Evolutionary conservation across 1,284 basidiomycete genomes (phyloP).

Genomic region (Pseudozyma hubeiensis): DNA sequence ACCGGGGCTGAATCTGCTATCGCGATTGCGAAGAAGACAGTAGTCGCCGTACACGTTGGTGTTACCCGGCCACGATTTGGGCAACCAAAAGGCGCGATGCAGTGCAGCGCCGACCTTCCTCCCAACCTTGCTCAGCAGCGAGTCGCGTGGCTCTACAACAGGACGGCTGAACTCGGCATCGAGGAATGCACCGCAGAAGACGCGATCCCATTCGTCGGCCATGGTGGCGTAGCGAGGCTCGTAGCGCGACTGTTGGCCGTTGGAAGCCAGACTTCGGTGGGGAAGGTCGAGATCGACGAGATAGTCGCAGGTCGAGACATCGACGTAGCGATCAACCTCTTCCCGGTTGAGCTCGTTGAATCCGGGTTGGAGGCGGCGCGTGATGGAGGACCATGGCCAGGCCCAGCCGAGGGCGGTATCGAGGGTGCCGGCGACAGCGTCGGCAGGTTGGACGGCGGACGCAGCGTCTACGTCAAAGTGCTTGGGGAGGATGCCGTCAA

Average conservation of each 20-base stretch:
- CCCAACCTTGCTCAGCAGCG: constrained; percentile 1
- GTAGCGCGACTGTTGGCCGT: constrained; percentile 11
- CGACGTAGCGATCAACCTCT: constrained; percentile 82
- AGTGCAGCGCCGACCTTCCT: constrained; percentile 29
- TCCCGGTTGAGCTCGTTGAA: constrained; percentile 91
- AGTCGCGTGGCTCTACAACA: constrained; percentile 17
- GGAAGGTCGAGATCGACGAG: constrained; percentile 60
- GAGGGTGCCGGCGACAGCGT: constrained; percentile 12
- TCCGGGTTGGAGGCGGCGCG: constrained; percentile 75
- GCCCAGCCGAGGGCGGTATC: constrained; percentile 70
- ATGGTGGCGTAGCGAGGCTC: constrained; percentile 52
- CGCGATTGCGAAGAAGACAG: constrained; percentile 49
- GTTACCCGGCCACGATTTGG: constrained; percentile 41
- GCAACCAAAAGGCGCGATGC: constrained; percentile 59
- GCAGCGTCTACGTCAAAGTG: constrained; percentile 73
- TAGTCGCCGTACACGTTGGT: constrained; percentile 57
- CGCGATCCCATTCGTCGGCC: constrained; percentile 43
- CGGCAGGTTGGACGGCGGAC: constrained; percentile 10
- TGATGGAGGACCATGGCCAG: constrained; percentile 71
- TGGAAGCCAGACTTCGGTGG: constrained; percentile 30
- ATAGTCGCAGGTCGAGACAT: constrained; percentile 57
- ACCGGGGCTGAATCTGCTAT: constrained; percentile 18
- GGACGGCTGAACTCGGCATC: constrained; percentile 54
- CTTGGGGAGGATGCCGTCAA: constrained; percentile 87
- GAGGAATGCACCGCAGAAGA: constrained; percentile 59